These are phyloP conservation scores for Xylariaceae sp. DNA, from an alignment of 2,329 filamentous ascomycete species.

Conservation along the genomic window DNA sequence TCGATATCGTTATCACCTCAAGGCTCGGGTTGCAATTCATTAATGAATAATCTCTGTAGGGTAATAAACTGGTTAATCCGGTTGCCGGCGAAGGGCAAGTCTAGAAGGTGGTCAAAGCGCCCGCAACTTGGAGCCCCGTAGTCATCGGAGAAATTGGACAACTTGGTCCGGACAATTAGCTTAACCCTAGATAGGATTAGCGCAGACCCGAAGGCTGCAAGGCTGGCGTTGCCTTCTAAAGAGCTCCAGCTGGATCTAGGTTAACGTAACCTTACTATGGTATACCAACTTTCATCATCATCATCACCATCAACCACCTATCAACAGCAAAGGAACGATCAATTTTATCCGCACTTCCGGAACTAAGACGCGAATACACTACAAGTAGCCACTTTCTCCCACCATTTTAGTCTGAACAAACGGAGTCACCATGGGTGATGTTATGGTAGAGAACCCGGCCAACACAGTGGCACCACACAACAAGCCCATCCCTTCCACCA, in stretches of 20 bases:
- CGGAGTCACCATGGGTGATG: slow-evolving; percentile 75
- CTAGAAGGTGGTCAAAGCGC: too few species aligned
- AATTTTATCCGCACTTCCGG: not conserved
- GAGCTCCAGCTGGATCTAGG: not conserved
- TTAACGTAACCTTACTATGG: not conserved
- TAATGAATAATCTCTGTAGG: too few species aligned
- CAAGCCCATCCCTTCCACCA: slow-evolving; percentile 79
- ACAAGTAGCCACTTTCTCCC: not conserved
- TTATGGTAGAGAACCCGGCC: slow-evolving; percentile 81
- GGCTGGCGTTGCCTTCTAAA: slow-evolving; percentile 39
- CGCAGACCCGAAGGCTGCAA: slow-evolving; percentile 38
- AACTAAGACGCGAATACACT: not conserved
- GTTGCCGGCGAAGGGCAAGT: too few species aligned
- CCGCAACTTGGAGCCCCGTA: too few species aligned
- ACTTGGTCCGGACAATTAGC: too few species aligned
- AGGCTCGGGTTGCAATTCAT: too few species aligned
- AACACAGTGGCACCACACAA: slow-evolving; percentile 79
- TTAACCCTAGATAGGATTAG: slow-evolving; percentile 8
- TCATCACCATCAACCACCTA: slow-evolving; percentile 1
- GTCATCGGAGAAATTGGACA: too few species aligned
- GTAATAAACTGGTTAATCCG: too few species aligned
- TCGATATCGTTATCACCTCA: too few species aligned
- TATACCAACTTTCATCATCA: slow-evolving; percentile 5
- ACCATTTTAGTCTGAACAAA: slow-evolving; percentile 3
- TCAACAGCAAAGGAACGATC: slow-evolving; percentile 1